Base-by-base conservation (phyloP, 306 rosid species). In the Inga laurina region DNA sequence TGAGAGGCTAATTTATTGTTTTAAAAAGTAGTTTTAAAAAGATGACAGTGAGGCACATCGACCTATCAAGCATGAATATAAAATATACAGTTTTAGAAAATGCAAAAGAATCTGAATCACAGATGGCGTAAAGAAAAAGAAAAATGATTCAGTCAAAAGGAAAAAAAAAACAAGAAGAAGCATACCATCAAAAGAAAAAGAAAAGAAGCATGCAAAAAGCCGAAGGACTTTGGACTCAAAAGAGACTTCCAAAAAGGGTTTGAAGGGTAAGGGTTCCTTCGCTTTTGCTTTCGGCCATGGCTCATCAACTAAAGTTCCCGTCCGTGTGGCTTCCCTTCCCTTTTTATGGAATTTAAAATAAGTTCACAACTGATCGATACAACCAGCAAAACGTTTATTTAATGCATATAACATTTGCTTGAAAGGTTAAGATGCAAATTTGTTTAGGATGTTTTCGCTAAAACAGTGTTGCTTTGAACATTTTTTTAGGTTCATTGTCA, bases 231-330 rank as follows among this genome's bases (percentile, higher is more conserved):
- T 39, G 35, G n/a, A 8, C 66, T 22, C 39, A 7, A 27, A 30
- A 16, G 56, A 45, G 41, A n/a, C 22, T 70, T 24, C 68, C 8
- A 4, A 39, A 41, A 45, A 75, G 81, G 52, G 34, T 77, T 83
- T 77, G 79, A 49, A 83, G 24, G 74, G 49, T 62, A 71, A 73
- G 8, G 71, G 75, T 13, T 75, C 35, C 7, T 76, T 69, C 78
- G 41, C 76, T 87, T 82, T 79, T 79, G 75, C 86, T 82, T 82
- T 85, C 86, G 78, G 86, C 86, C 46, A 75, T 52, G 75, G 39
- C 72, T 81, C 83, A 88, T 78, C 80, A 70, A 79, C 85, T 67
- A 76, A 35, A 74, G 22, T 85, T 77, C 75, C 46, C 79, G 61
- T 65, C 51, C 70, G 64, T 59, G 61, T 72, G 12, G 62, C 11